These are phyloP conservation scores for Lactifluus echinatus DNA, from an alignment of 768 basidiomycete species.

Conservation along the genomic window DNA sequence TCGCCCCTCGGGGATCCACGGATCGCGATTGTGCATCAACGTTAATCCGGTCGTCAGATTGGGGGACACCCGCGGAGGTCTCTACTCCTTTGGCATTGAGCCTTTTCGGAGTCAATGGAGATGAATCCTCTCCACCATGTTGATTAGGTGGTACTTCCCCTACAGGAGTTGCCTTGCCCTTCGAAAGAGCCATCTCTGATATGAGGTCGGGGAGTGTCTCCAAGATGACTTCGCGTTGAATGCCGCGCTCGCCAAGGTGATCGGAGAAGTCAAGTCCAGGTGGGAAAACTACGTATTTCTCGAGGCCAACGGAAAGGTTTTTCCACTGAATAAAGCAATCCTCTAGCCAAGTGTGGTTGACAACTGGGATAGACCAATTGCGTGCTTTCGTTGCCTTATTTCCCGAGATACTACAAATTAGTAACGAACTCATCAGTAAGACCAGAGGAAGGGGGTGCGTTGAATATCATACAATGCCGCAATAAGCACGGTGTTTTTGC, in stretches of 20 bases:
- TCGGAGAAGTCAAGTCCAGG: constrained; percentile 55
- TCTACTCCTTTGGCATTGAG: constrained; percentile 24
- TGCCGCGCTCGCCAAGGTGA: constrained; percentile 29
- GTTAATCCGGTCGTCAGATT: constrained; percentile 20
- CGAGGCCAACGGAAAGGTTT: constrained; percentile 49
- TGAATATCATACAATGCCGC: constrained; percentile 60
- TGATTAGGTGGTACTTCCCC: neutral
- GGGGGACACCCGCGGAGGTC: constrained; percentile 18
- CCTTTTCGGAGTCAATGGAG: constrained; percentile 20
- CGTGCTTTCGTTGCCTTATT: constrained; percentile 64
- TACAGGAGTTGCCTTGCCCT: neutral
- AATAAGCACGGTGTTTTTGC: constrained; percentile 69
- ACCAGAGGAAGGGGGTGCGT: neutral
- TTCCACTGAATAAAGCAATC: constrained; percentile 83
- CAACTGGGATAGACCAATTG: constrained; percentile 76
- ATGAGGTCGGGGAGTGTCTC: constrained; percentile 14
- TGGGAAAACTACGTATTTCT: constrained; percentile 65
- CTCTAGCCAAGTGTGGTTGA: constrained; percentile 89
- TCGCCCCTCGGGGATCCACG: neutral
- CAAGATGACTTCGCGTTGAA: constrained; percentile 16
- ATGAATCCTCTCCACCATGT: neutral
- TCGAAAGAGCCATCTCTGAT: constrained; percentile 1
- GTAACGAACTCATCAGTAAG: neutral
- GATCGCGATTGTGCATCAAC: constrained; percentile 9
- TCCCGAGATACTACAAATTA: constrained; percentile 21